These are phyloP conservation scores for Chaetomium globosum DNA, from an alignment of 2,329 filamentous ascomycete species.

Conservation along the genomic window DNA sequence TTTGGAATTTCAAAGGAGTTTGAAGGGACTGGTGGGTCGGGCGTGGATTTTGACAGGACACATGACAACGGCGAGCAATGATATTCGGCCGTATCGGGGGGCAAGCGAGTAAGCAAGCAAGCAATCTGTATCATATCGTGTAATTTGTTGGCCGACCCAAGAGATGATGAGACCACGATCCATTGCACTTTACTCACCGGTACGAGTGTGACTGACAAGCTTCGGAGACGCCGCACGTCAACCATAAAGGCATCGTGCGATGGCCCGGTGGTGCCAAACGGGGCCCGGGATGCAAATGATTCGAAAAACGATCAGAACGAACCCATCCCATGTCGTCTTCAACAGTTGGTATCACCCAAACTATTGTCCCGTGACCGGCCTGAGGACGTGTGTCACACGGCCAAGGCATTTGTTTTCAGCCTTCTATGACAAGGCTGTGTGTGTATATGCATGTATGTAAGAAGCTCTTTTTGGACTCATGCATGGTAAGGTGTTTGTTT, in stretches of 20 bases:
- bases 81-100: slow-evolving; percentile 6
- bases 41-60: slow-evolving; percentile 3
- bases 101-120: neutral
- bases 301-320: neutral
- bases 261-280: neutral
- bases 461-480: neutral
- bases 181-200: neutral
- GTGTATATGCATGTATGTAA: neutral
- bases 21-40: neutral
- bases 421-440: no score
- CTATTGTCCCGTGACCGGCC: neutral
- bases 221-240: neutral
- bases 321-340: neutral
- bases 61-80: neutral
- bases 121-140: slow-evolving; percentile 30
- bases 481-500: neutral
- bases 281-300: neutral
- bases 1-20: slow-evolving; percentile 5
- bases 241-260: neutral
- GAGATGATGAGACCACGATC: slow-evolving; percentile 34
- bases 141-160: slow-evolving; percentile 21
- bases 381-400: neutral
- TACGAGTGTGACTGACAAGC: neutral
- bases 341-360: neutral
- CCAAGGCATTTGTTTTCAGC: neutral